Conservation (phyloP, 768 basidiomycete genomes). For the Rhizopogon roseolus region DNA sequence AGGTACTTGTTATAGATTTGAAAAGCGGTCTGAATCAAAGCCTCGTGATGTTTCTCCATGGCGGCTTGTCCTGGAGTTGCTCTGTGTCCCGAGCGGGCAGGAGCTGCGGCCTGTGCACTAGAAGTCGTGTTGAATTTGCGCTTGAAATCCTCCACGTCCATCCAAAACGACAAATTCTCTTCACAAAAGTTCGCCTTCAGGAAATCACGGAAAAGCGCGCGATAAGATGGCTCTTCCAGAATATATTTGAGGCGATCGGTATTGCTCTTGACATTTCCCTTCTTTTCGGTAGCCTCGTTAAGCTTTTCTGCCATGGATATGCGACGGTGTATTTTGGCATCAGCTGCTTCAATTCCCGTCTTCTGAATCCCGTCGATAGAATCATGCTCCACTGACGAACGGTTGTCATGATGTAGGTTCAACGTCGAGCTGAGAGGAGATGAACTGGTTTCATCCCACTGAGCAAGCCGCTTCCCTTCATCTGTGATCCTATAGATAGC, state of each 20-base stretch:
- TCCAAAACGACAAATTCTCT: conserved; percentile 96
- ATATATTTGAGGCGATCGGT: conserved; percentile 89
- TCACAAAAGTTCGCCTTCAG: conserved; percentile 94
- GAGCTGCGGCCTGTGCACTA: conserved; percentile 65
- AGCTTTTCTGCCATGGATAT: conserved; percentile 75
- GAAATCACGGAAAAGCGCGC: conserved; percentile 92
- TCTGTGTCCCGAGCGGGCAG: conserved; percentile 33
- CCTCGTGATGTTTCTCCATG: conserved; percentile 97
- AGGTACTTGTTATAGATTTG: conserved; percentile 93
- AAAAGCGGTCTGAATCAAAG: conserved; percentile 91
- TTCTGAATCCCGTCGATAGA: conserved; percentile 18
- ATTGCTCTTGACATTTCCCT: conserved; percentile 78
- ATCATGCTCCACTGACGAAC: conserved; percentile 52
- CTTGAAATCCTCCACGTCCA: conserved; percentile 97
- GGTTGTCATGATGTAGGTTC: conserved; percentile 51
- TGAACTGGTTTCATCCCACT: conserved; percentile 62
- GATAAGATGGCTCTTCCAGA: conserved; percentile 85
- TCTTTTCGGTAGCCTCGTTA: conserved; percentile 53
- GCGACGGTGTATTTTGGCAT: conserved; percentile 71
- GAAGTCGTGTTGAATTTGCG: conserved; percentile 94
- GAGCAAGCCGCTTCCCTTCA: conserved; percentile 80
- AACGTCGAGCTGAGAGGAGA: conserved; percentile 67
- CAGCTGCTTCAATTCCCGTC: conserved; percentile 30
- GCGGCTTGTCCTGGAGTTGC: conserved; percentile 74
- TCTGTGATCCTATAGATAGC: conserved; percentile 94